phyloP scores from a whole-genome alignment of 2,329 filamentous ascomycete genomes.

The Cladorrhinum sp. region DNA sequence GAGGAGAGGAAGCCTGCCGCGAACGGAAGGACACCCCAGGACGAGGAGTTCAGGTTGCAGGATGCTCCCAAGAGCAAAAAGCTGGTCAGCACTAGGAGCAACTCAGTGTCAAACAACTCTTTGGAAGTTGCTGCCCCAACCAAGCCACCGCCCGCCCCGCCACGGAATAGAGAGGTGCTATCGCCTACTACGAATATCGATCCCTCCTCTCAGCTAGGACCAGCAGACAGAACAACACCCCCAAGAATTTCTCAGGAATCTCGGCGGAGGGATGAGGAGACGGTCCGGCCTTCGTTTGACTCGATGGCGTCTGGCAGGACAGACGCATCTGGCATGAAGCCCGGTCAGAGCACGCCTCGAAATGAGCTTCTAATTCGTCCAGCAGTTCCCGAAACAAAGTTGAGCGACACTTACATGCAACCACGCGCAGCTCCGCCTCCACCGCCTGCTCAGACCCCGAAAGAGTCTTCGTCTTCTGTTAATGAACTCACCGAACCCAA shows the following conservation, averaged over 20 bases:
- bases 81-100: constrained; percentile 40
- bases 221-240: constrained; percentile 38
- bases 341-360: constrained; percentile 43
- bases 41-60: constrained; percentile 72
- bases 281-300: constrained; percentile 43
- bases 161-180: constrained; percentile 20
- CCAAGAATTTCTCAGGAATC: constrained; percentile 59
- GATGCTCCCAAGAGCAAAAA: constrained; percentile 70
- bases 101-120: constrained; percentile 42
- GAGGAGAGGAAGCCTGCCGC: constrained; percentile 41
- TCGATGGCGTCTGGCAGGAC: constrained; percentile 40
- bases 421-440: constrained; percentile 52
- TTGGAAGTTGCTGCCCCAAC: constrained; percentile 34
- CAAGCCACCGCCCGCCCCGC: constrained; percentile 24
- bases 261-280: constrained; percentile 54
- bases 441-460: constrained; percentile 46
- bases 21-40: constrained; percentile 31
- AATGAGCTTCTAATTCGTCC: constrained; percentile 37
- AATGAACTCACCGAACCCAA: constrained; percentile 44
- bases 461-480: constrained; percentile 47
- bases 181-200: constrained; percentile 28
- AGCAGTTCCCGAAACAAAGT: constrained; percentile 40
- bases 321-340: constrained; percentile 43
- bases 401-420: constrained; percentile 55
- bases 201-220: constrained; percentile 34